These are phyloP conservation scores for Tylopilus orsonianus DNA, from an alignment of 1,284 basidiomycete genomes.

Conservation along the genomic window DNA sequence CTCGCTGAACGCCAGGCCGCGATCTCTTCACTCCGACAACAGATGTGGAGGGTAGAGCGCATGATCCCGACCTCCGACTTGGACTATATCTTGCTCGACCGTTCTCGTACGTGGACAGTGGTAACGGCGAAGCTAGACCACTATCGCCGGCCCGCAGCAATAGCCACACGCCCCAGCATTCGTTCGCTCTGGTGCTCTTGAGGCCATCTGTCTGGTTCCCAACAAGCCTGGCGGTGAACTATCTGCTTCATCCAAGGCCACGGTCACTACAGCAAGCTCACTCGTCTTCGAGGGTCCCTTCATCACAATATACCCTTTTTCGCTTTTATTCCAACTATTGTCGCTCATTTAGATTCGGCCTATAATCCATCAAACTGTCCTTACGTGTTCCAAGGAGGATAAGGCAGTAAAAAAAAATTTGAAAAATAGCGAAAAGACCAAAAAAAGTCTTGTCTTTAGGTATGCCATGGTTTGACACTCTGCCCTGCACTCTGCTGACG, in stretches of 20 bases:
- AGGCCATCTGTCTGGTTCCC: neutral
- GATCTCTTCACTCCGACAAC: neutral
- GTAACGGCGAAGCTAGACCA: neutral
- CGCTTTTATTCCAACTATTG: neutral
- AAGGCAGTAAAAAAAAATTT: neutral
- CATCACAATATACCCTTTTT: constrained; percentile 12
- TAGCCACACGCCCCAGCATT: neutral
- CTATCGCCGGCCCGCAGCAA: neutral
- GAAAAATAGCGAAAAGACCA: neutral
- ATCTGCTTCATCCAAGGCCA: neutral
- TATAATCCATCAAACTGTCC: neutral
- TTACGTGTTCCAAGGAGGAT: neutral
- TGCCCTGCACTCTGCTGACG: neutral
- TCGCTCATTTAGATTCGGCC: constrained; percentile 2
- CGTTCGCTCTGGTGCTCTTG: too few species aligned
- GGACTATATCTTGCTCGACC: neutral
- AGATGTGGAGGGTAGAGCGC: constrained; percentile 2
- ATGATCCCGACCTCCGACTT: neutral
- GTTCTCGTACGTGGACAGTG: neutral
- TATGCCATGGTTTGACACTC: neutral
- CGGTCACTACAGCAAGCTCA: neutral
- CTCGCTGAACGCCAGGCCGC: neutral
- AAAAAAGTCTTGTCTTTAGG: neutral
- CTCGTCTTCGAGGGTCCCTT: neutral
- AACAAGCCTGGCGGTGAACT: neutral